phyloP scores from a whole-genome alignment of 306 rosid genomes.

The Vigna hirtella region DNA sequence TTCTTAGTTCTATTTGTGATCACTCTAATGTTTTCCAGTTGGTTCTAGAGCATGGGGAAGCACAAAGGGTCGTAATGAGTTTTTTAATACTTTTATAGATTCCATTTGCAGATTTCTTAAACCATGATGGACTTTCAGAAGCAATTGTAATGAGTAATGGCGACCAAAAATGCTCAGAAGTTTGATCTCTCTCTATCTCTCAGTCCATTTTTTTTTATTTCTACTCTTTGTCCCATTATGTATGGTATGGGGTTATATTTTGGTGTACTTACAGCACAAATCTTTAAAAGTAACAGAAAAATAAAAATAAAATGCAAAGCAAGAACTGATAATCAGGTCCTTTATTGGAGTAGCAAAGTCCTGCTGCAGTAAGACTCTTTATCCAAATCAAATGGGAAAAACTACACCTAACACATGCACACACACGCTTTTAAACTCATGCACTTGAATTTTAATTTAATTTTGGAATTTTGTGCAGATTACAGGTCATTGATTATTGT shows the following conservation, averaged over 20 bases:
- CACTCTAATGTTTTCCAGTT: constrained; percentile 59
- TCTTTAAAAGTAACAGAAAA: neutral
- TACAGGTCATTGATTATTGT: constrained; percentile 57
- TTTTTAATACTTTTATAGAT: constrained; percentile 57
- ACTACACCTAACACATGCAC: neutral
- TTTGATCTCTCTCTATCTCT: constrained; percentile 39
- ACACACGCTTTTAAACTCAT: no score
- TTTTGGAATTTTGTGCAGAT: constrained; percentile 59
- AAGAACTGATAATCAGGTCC: constrained; percentile 1
- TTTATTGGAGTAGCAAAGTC: neutral
- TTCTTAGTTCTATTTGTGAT: constrained; percentile 37
- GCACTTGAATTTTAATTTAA: neutral
- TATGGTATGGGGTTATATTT: constrained; percentile 18
- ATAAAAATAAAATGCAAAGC: neutral
- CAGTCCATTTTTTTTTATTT: neutral
- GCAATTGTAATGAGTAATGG: constrained; percentile 76
- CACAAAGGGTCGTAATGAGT: constrained; percentile 53
- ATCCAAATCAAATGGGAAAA: constrained; percentile 19
- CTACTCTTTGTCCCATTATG: neutral
- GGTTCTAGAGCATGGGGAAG: constrained; percentile 93
- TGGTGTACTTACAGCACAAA: constrained; percentile 1
- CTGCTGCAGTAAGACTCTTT: constrained; percentile 4
- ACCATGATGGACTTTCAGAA: constrained; percentile 75
- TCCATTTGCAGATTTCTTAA: constrained; percentile 91
- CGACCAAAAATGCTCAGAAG: constrained; percentile 71